Conservation (phyloP, 805 yeast genomes). For the Saccharomycopsis microspora region DNA sequence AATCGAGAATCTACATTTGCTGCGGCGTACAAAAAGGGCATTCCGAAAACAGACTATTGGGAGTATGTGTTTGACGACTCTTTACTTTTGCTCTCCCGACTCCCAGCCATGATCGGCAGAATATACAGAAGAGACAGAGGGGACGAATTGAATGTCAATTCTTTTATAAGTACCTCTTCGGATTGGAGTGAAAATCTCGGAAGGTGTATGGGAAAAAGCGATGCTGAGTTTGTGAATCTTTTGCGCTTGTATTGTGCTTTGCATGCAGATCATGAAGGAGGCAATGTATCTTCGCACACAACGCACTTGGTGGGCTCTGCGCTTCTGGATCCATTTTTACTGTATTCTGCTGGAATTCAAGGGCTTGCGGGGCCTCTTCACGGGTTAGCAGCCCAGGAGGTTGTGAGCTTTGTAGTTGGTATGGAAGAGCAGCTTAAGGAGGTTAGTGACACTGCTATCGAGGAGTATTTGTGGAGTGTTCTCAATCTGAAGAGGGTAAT, state of each 20-base stretch:
- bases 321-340: conserved; percentile 61
- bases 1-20: conserved; percentile 65
- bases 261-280: conserved; percentile 80
- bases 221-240: conserved; percentile 45
- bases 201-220: conserved; percentile 46
- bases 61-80: conserved; percentile 64
- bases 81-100: conserved; percentile 55
- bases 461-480: conserved; percentile 58
- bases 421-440: conserved; percentile 30
- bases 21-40: conserved; percentile 58
- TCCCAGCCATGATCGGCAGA: conserved; percentile 66
- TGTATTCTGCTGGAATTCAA: conserved; percentile 68
- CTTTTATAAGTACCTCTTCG: conserved; percentile 35
- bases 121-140: conserved; percentile 39
- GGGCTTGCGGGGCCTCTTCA: conserved; percentile 84
- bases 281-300: conserved; percentile 74
- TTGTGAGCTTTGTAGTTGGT: conserved; percentile 58
- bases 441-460: conserved; percentile 33
- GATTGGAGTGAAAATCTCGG: conserved; percentile 73
- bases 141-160: conserved; percentile 25
- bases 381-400: conserved; percentile 82
- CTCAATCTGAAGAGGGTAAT: conserved; percentile 67
- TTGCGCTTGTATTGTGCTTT: conserved; percentile 63
- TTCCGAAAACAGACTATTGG: conserved; percentile 64
- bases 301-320: conserved; percentile 80